Conservation (phyloP, 2,329 filamentous ascomycete species). For the Xenosphaeropsis pyriputrescens region DNA sequence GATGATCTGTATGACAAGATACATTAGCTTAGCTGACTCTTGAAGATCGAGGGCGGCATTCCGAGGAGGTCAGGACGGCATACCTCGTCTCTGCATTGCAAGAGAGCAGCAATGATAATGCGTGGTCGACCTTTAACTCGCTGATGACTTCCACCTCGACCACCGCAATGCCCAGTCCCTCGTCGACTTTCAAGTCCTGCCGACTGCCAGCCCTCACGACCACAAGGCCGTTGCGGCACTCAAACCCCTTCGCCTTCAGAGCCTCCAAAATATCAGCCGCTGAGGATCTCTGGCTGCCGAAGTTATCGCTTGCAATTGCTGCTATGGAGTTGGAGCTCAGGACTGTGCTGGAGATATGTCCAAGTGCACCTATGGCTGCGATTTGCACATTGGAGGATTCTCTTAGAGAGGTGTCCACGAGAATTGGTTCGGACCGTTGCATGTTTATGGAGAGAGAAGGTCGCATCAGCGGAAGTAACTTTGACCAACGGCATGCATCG, state of each 20-base stretch:
- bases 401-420: too few relatives aligned
- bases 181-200: slow-evolving; percentile 2
- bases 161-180: background rate
- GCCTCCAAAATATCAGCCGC: slow-evolving; percentile 3
- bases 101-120: slow-evolving; percentile 6
- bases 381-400: too few relatives aligned
- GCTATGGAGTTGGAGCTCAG: too few relatives aligned
- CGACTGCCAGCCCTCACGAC: slow-evolving; percentile 5
- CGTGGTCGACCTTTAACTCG: background rate
- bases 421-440: too few relatives aligned
- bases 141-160: slow-evolving; percentile 4
- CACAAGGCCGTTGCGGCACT: slow-evolving; percentile 4
- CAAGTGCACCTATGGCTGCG: too few relatives aligned
- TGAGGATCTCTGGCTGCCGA: too few relatives aligned
- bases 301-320: too few relatives aligned
- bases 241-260: slow-evolving; percentile 6
- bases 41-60: too few relatives aligned
- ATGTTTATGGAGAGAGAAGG: too few relatives aligned
- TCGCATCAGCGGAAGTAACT: slow-evolving; percentile 2
- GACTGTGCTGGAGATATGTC: too few relatives aligned
- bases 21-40: too few relatives aligned
- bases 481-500: slow-evolving; percentile 9
- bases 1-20: slow-evolving; percentile 4
- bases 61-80: background rate
- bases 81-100: slow-evolving; percentile 7